These are phyloP conservation scores for Boehmeria nivea DNA, from an alignment of 306 rosid genomes.

Conservation along the genomic window DNA sequence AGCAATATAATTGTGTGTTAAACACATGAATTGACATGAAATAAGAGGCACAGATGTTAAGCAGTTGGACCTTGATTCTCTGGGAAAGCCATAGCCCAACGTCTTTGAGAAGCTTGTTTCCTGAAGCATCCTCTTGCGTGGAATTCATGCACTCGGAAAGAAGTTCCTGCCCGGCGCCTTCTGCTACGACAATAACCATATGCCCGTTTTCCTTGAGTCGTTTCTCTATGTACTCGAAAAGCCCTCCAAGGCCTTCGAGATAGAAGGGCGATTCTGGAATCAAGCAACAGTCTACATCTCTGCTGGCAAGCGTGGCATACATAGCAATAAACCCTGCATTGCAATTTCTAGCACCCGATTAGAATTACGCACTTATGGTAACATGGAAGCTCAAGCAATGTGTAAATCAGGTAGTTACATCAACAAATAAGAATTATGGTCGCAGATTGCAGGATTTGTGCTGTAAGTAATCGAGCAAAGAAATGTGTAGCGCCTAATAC, in stretches of 20 bases:
- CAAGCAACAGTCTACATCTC: constrained; percentile 97
- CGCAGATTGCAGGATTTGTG: no score
- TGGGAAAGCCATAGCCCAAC: constrained; percentile 88
- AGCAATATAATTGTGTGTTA: background rate
- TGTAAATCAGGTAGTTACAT: no score
- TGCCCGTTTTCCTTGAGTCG: constrained; percentile 80
- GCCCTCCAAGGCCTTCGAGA: constrained; percentile 94
- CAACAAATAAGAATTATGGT: no score
- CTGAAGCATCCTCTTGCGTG: constrained; percentile 70
- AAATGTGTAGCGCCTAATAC: no score
- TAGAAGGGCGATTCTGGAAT: constrained; percentile 95
- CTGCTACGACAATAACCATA: constrained; percentile 94
- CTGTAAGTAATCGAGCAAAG: no score
- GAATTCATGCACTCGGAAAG: constrained; percentile 49
- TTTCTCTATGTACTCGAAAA: constrained; percentile 60
- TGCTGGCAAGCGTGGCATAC: constrained; percentile 93
- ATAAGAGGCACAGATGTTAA: background rate
- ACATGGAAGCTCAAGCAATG: no score
- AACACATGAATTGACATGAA: background rate
- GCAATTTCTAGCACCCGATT: no score
- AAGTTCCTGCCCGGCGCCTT: constrained; percentile 97
- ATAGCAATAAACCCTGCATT: constrained; percentile 77
- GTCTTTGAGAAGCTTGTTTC: constrained; percentile 88
- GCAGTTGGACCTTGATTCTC: constrained; percentile 54
- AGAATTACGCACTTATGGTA: no score